phyloP scores from a whole-genome alignment of 192 early-diverging fungal species.

The Globomyces pollinis-pini region DNA sequence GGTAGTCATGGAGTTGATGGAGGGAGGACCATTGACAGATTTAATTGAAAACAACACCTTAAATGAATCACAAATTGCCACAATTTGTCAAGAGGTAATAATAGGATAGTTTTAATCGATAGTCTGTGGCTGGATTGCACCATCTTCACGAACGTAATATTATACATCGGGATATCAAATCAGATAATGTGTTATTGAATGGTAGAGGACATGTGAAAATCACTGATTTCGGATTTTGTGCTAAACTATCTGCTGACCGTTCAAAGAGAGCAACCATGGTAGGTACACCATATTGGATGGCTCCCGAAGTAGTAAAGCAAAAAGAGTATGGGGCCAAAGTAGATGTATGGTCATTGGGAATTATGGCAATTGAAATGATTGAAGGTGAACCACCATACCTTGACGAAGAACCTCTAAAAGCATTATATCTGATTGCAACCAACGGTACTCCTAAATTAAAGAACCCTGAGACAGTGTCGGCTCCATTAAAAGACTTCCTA shows the following conservation, averaged over 20 bases:
- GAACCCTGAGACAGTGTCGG: slow-evolving; percentile 74
- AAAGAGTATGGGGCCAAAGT: slow-evolving; percentile 89
- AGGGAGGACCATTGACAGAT: slow-evolving; percentile 85
- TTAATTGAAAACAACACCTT: slow-evolving; percentile 73
- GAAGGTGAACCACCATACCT: slow-evolving; percentile 97
- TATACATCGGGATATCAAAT: slow-evolving; percentile 89
- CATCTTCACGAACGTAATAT: slow-evolving; percentile 77
- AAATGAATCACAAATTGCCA: slow-evolving; percentile 29
- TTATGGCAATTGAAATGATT: slow-evolving; percentile 97
- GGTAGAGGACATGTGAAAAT: slow-evolving; percentile 22
- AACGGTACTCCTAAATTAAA: slow-evolving; percentile 89
- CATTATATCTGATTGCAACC: slow-evolving; percentile 67
- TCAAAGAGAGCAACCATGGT: slow-evolving; percentile 78
- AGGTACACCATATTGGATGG: slow-evolving; percentile 97
- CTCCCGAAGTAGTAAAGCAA: slow-evolving; percentile 89
- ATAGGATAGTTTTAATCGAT: not conserved
- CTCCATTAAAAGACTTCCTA: slow-evolving; percentile 85
- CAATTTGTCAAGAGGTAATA: slow-evolving; percentile 19
- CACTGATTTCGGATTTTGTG: slow-evolving; percentile 35
- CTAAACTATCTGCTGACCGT: slow-evolving; percentile 65
- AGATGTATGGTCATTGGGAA: slow-evolving; percentile 96
- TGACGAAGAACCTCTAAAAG: slow-evolving; percentile 82
- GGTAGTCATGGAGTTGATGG: slow-evolving; percentile 95
- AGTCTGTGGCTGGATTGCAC: slow-evolving; percentile 71
- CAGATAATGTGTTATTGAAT: slow-evolving; percentile 58